Evolutionary conservation across 768 basidiomycete species (phyloP).

Genomic region (Russula vinacea): DNA sequence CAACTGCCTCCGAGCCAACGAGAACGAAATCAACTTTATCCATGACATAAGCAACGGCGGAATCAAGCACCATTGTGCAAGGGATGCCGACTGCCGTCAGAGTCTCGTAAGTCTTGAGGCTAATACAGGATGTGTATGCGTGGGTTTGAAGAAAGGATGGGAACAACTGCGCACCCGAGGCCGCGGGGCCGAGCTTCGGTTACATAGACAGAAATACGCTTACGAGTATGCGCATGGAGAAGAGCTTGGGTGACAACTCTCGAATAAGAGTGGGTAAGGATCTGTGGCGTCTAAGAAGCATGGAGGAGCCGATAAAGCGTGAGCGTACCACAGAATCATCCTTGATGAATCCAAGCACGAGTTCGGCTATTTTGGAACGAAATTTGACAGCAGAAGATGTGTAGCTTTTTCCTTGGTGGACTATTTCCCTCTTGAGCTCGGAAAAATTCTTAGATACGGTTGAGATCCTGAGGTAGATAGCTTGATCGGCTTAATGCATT

Average conservation of each 20-base stretch:
- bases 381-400: conserved; percentile 77
- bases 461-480: conserved; percentile 25
- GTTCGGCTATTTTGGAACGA: conserved; percentile 83
- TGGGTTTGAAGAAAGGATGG: conserved; percentile 18
- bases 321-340: conserved; percentile 80
- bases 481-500: conserved; percentile 24
- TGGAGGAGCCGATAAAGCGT: conserved; percentile 25
- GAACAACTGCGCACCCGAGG: conserved; percentile 58
- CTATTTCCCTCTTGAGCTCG: conserved; percentile 77
- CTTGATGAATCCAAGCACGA: conserved; percentile 89
- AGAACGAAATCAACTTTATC: conserved; percentile 93
- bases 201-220: conserved; percentile 95
- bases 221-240: conserved; percentile 82
- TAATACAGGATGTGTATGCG: conserved; percentile 37
- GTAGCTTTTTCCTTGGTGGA: conserved; percentile 77
- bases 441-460: conserved; percentile 61
- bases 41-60: conserved; percentile 96
- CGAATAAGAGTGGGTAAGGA: conserved; percentile 95
- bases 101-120: conserved; percentile 86
- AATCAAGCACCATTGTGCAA: conserved; percentile 91
- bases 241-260: conserved; percentile 93
- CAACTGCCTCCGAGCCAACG: conserved; percentile 96
- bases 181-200: conserved; percentile 92
- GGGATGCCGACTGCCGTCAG: conserved; percentile 89
- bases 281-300: conserved; percentile 47